Conservation (phyloP, 257 asterid genomes). For the Scutellaria barbata region DNA sequence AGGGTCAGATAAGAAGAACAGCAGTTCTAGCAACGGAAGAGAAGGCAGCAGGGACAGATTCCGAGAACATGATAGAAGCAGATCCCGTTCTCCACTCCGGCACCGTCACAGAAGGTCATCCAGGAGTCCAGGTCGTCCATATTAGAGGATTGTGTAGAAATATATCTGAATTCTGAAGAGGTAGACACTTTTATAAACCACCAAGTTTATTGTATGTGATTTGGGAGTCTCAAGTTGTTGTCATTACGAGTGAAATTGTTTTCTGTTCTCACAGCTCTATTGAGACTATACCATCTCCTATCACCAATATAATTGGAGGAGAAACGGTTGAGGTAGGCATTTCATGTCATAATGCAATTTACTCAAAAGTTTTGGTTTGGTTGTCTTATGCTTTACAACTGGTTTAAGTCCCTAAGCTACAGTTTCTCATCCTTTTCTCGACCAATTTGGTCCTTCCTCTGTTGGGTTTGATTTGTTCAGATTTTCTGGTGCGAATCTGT, state of each 20-base stretch:
- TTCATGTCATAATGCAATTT: constrained; percentile 43
- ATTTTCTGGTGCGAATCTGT: constrained; percentile 39
- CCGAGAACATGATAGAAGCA: constrained; percentile 70
- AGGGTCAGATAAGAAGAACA: constrained; percentile 64
- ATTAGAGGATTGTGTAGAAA: constrained; percentile 58
- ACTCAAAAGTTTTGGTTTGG: constrained; percentile 32
- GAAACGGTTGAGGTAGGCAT: constrained; percentile 87
- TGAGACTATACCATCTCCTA: constrained; percentile 73
- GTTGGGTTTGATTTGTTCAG: constrained; percentile 41
- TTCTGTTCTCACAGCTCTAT: constrained; percentile 92
- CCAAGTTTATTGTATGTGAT: constrained; percentile 62
- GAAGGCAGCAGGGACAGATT: constrained; percentile 81
- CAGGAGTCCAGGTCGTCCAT: constrained; percentile 69
- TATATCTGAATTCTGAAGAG: constrained; percentile 74
- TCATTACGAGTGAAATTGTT: constrained; percentile 71
- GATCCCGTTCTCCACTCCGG: constrained; percentile 83
- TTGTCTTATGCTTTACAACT: constrained; percentile 33
- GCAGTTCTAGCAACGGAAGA: constrained; percentile 69
- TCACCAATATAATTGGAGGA: constrained; percentile 74
- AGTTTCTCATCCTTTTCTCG: constrained; percentile 11
- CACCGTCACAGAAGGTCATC: constrained; percentile 67
- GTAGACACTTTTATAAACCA: constrained; percentile 68
- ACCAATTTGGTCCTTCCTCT: constrained; percentile 29
- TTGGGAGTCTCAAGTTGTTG: constrained; percentile 57
- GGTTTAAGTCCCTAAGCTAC: constrained; percentile 33